These are phyloP conservation scores for Boletus austroedulis DNA, from an alignment of 1,284 basidiomycete species.

Conservation along the genomic window DNA sequence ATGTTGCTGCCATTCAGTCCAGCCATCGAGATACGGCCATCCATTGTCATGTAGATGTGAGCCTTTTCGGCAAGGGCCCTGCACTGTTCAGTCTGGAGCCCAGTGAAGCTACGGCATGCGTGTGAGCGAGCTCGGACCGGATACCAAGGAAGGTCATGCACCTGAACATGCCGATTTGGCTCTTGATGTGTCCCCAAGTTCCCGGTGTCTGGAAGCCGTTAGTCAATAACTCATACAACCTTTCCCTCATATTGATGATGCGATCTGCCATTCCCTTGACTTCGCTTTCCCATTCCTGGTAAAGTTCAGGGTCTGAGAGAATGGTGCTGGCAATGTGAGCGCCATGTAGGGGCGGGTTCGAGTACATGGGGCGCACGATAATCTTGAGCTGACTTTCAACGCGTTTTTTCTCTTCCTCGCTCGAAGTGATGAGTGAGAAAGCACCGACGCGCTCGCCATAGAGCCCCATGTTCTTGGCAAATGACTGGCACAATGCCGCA, in stretches of 20 bases:
- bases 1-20: conserved; percentile 90
- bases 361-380: conserved; percentile 96
- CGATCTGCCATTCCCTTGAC: conserved; percentile 95
- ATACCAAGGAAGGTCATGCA: conserved; percentile 29
- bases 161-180: conserved; percentile 96
- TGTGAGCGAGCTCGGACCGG: background rate
- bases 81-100: conserved; percentile 81
- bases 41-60: conserved; percentile 90
- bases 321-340: conserved; percentile 88
- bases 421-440: conserved; percentile 80
- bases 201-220: conserved; percentile 87
- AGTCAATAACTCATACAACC: conserved; percentile 77
- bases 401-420: conserved; percentile 82
- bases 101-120: conserved; percentile 69
- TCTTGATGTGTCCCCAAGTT: conserved; percentile 94
- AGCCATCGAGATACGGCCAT: conserved; percentile 95
- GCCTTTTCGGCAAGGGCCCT: conserved; percentile 87
- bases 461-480: conserved; percentile 99
- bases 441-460: conserved; percentile 97
- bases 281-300: conserved; percentile 86
- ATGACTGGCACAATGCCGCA: conserved; percentile 86
- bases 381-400: conserved; percentile 96
- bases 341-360: conserved; percentile 96
- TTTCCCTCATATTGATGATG: conserved; percentile 94
- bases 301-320: conserved; percentile 74